A percentile compares a stretch with the other conserved stretches of the same genome.
Evolutionary conservation across 2,329 filamentous ascomycete genomes (phyloP).

Genomic region (Lasiodiplodia sp.): DNA sequence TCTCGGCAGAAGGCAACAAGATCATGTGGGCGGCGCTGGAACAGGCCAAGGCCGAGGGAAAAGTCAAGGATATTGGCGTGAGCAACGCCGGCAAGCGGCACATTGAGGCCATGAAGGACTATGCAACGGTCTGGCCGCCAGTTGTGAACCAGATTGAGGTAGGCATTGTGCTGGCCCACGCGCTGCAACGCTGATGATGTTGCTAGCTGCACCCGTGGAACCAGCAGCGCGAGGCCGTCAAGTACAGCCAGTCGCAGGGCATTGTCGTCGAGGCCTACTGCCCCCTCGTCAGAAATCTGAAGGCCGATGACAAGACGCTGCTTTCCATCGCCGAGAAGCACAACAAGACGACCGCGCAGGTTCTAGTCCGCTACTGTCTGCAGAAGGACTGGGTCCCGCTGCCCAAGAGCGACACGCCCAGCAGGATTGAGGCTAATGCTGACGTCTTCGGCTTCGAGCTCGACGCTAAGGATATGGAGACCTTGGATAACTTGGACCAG

Average conservation of each 20-base stretch:
- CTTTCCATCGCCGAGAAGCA: slow-evolving; percentile 74
- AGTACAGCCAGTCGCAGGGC: slow-evolving; percentile 64
- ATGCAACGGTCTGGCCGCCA: slow-evolving; percentile 73
- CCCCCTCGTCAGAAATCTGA: slow-evolving; percentile 73
- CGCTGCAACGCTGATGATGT: background rate
- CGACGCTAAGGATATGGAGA: slow-evolving; percentile 44
- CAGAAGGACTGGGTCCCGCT: slow-evolving; percentile 67
- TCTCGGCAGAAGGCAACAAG: slow-evolving; percentile 63
- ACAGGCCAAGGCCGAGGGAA: slow-evolving; percentile 65
- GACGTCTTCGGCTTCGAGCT: slow-evolving; percentile 48
- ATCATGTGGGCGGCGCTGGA: slow-evolving; percentile 73
- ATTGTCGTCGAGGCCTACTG: slow-evolving; percentile 71
- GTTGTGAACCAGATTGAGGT: slow-evolving; percentile 78
- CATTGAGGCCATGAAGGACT: slow-evolving; percentile 72
- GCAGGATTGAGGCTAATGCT: slow-evolving; percentile 45
- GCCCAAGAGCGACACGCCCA: slow-evolving; percentile 49
- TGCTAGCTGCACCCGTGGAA: slow-evolving; percentile 74
- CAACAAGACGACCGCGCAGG: slow-evolving; percentile 75
- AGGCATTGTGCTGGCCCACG: slow-evolving; percentile 27
- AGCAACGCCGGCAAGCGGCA: slow-evolving; percentile 75
- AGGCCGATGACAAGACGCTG: slow-evolving; percentile 73
- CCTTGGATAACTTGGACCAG: slow-evolving; percentile 45
- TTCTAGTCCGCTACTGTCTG: slow-evolving; percentile 81
- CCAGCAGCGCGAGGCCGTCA: slow-evolving; percentile 67
- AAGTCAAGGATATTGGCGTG: slow-evolving; percentile 71